These are phyloP conservation scores for Rhizopogon vulgaris DNA, from an alignment of 768 basidiomycete species.

Conservation along the genomic window DNA sequence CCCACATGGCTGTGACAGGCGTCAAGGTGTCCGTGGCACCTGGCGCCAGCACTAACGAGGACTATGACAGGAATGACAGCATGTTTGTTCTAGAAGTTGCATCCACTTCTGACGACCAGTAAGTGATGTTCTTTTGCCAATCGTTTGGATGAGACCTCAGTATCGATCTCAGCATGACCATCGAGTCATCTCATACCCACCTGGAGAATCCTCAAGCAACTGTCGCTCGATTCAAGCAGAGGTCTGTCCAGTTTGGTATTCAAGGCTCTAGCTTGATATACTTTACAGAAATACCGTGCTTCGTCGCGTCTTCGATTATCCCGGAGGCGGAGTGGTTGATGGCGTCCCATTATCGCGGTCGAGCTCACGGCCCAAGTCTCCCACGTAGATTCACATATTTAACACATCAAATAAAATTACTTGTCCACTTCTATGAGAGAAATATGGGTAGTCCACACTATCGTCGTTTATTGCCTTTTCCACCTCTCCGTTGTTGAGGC, in stretches of 20 bases:
- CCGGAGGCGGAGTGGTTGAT: constrained; percentile 16
- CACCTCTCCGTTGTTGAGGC: constrained; percentile 28
- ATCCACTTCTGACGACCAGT: constrained; percentile 41
- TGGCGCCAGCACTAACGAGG: constrained; percentile 53
- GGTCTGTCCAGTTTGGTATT: constrained; percentile 30
- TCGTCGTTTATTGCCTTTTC: constrained; percentile 30
- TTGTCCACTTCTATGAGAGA: constrained; percentile 6
- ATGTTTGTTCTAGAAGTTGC: constrained; percentile 77
- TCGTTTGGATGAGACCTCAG: neutral
- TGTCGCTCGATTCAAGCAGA: constrained; percentile 62
- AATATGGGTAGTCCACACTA: constrained; percentile 7
- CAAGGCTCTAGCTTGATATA: constrained; percentile 2
- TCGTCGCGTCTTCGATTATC: constrained; percentile 53
- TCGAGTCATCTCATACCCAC: constrained; percentile 24
- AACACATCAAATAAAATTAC: constrained; percentile 3
- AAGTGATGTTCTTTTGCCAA: constrained; percentile 2
- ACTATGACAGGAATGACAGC: constrained; percentile 44
- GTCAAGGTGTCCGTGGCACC: constrained; percentile 70
- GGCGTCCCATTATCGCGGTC: constrained; percentile 2
- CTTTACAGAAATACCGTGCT: constrained; percentile 44
- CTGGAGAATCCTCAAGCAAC: constrained; percentile 40
- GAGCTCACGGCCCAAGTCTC: constrained; percentile 8
- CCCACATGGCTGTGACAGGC: constrained; percentile 44
- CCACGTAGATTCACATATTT: constrained; percentile 2
- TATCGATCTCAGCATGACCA: constrained; percentile 4